Evolutionary conservation across 2,329 filamentous ascomycete genomes (phyloP), one percentile per base, ranked within the genome.

Genomic region (Xylaria sp.): DNA sequence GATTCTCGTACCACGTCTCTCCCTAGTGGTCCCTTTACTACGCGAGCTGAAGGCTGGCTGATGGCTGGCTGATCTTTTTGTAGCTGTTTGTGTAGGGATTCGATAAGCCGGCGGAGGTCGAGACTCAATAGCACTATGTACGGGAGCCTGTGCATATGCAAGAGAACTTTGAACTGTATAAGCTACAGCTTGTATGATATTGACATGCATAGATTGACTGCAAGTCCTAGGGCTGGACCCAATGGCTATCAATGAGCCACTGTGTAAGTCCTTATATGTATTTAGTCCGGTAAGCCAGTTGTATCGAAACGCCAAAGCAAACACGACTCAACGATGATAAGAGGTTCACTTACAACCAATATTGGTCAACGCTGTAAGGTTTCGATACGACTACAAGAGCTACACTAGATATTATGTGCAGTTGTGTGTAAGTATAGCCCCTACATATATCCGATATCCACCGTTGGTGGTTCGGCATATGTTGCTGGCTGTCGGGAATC

Each of bases 81-180:
- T 25, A 54, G 15, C 8, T 20, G 8, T 23, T 4, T 46, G 13
- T 39, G 33, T 49, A 46, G 41, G 28, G 20, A 13, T 46, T 15
- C 33, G 33, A 62, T 58, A 46, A 52, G 52, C 39, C 15, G 52
- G 39, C 36, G 33, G 39, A 20, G 52, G 51, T 55, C 62, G 36
- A 66, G 62, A 59, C 59, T 15, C 43, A 62, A 66, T 66, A 62
- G 41, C 51, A 6, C 41, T 64, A 62, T 65, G 51, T 46, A 52
- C 43, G 51, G 58, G n/a, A 28, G 54, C 8, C 31, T 18, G 61
- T 66, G 31, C 61, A 51, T 54, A 63, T 66, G 62, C 62, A 66
- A 39, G 39, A 54, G 23, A 48, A 48, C 12, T 15, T 8, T 46
- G 18, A 28, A 28, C 28, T 2, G 18, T 36, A 23, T 33, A 23